These are phyloP conservation scores for Bruguiera hainesii DNA, from an alignment of 441 rosid species.

Conservation along the genomic window DNA sequence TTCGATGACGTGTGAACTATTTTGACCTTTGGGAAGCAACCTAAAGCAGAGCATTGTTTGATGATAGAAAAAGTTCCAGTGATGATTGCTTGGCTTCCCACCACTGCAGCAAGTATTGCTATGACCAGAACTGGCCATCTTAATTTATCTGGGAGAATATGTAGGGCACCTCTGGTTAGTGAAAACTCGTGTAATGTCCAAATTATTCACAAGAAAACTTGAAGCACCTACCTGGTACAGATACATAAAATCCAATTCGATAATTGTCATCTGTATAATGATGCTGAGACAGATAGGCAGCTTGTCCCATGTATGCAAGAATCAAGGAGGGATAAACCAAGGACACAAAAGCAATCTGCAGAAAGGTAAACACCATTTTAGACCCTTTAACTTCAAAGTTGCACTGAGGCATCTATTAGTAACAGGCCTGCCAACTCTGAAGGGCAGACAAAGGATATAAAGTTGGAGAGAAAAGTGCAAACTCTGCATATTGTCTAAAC, in stretches of 20 bases:
- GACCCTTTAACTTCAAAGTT: neutral
- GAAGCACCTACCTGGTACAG: conserved; percentile 65
- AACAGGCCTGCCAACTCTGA: no score
- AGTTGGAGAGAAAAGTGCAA: no score
- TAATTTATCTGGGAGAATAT: conserved; percentile 46
- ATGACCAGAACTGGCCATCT: conserved; percentile 96
- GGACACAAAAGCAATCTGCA: conserved; percentile 85
- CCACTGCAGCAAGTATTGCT: conserved; percentile 96
- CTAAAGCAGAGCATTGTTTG: conserved; percentile 85
- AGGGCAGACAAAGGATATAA: no score
- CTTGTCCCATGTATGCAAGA: conserved; percentile 99
- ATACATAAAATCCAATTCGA: conserved; percentile 77
- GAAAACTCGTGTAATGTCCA: conserved; percentile 12
- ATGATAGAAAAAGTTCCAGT: conserved; percentile 95
- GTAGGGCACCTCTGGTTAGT: conserved; percentile 20
- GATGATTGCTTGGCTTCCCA: conserved; percentile 96
- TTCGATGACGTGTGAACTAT: conserved; percentile 89
- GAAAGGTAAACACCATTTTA: conserved; percentile 17
- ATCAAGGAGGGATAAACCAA: conserved; percentile 91
- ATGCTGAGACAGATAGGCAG: conserved; percentile 86
- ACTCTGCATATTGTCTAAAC: no score
- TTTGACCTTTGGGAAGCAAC: conserved; percentile 91
- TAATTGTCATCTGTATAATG: conserved; percentile 51
- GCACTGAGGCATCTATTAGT: no score
- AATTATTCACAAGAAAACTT: conserved; percentile 14